Evolutionary conservation across 768 basidiomycete species (phyloP).

Genomic region (Lentinus brumalis): DNA sequence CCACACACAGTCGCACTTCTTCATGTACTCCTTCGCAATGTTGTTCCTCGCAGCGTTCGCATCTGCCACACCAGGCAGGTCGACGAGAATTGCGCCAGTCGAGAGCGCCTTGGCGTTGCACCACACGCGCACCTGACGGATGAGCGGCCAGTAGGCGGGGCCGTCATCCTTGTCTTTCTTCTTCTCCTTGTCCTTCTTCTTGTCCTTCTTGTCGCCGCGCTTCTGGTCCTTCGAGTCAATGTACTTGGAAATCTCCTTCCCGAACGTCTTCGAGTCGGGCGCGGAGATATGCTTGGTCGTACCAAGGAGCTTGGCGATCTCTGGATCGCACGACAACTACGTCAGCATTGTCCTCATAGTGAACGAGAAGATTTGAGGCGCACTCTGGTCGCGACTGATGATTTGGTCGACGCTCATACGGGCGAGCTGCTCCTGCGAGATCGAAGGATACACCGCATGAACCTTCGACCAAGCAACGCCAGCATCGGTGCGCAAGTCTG

Average conservation of each 20-base stretch:
- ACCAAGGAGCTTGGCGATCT: conserved; percentile 49
- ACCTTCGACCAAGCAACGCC: conserved; percentile 68
- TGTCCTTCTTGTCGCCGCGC: conserved; percentile 49
- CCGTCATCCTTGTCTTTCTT: conserved; percentile 36
- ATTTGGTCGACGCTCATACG: conserved; percentile 55
- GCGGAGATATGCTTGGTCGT: conserved; percentile 53
- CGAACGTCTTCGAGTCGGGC: conserved; percentile 53
- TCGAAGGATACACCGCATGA: conserved; percentile 60
- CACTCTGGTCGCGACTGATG: conserved; percentile 48
- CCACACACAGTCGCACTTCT: conserved; percentile 65
- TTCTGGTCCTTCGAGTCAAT: conserved; percentile 65
- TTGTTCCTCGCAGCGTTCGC: conserved; percentile 64
- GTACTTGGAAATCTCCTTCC: conserved; percentile 58
- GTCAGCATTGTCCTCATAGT: not conserved
- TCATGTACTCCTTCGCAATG: conserved; percentile 69
- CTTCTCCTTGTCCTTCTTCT: conserved; percentile 33
- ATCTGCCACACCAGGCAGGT: conserved; percentile 67
- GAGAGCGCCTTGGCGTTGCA: conserved; percentile 53
- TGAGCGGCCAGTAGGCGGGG: conserved; percentile 63
- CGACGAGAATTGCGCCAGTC: conserved; percentile 64
- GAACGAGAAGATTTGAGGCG: conserved; percentile 10
- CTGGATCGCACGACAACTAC: conserved; percentile 28
- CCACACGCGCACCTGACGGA: conserved; percentile 62
- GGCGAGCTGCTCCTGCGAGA: conserved; percentile 49
- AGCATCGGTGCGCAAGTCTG: conserved; percentile 58